These are phyloP conservation scores for Solanum commersonii DNA, from an alignment of 257 asterid genomes.

Conservation along the genomic window DNA sequence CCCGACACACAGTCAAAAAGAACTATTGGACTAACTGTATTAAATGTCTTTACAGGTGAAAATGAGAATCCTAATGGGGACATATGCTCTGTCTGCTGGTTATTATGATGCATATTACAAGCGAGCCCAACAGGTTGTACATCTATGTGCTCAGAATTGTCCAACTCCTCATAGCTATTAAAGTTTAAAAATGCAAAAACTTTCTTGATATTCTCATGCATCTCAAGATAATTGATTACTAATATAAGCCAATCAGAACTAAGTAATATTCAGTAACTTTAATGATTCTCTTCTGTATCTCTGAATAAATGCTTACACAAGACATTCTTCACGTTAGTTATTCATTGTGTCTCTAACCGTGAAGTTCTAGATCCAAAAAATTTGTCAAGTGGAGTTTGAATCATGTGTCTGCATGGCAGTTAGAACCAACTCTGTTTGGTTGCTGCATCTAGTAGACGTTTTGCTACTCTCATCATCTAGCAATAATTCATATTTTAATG, in stretches of 20 bases:
- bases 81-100: slow-evolving; percentile 98
- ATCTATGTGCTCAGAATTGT: background rate
- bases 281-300: background rate
- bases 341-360: background rate
- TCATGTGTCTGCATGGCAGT: background rate
- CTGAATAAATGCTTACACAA: background rate
- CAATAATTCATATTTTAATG: background rate
- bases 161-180: background rate
- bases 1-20: background rate
- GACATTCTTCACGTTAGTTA: background rate
- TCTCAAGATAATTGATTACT: background rate
- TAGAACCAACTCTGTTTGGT: background rate
- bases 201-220: background rate
- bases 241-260: background rate
- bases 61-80: slow-evolving; percentile 94
- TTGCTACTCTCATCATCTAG: background rate
- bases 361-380: background rate
- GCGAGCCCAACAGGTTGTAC: slow-evolving; percentile 89
- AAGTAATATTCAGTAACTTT: background rate
- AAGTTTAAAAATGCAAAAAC: background rate
- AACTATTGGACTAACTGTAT: background rate
- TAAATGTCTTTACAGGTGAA: slow-evolving; percentile 51
- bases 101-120: slow-evolving; percentile 97
- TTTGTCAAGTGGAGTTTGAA: background rate
- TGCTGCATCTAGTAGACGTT: background rate